Evolutionary conservation across 768 basidiomycete species (phyloP).

Genomic region (Termitomyces heimii): DNA sequence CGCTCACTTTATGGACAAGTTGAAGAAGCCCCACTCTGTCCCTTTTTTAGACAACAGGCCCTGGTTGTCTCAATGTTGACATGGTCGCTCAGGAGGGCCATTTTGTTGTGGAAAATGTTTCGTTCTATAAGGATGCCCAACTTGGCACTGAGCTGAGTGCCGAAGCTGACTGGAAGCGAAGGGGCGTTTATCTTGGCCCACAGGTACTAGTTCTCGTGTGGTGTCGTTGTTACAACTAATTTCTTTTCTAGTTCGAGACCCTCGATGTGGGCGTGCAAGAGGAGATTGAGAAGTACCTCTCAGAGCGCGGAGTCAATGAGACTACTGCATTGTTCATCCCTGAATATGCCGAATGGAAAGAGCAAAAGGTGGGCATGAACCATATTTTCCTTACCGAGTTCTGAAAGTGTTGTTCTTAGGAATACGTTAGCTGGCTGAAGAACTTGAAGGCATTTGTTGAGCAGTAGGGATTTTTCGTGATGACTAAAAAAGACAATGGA

Average conservation of each 20-base stretch:
- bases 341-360: slow-evolving; percentile 85
- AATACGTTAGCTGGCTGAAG: slow-evolving; percentile 87
- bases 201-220: slow-evolving; percentile 38
- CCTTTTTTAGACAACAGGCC: slow-evolving; percentile 33
- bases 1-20: background rate
- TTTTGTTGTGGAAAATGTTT: slow-evolving; percentile 86
- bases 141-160: slow-evolving; percentile 73
- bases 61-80: slow-evolving; percentile 75
- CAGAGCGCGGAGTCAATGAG: slow-evolving; percentile 87
- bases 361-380: slow-evolving; percentile 69
- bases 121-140: slow-evolving; percentile 72
- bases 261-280: slow-evolving; percentile 85
- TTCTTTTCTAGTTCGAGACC: slow-evolving; percentile 66
- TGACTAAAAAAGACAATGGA: slow-evolving; percentile 7
- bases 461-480: slow-evolving; percentile 23
- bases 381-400: background rate
- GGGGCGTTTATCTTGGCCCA: slow-evolving; percentile 90
- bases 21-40: background rate
- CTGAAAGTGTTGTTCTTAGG: slow-evolving; percentile 37
- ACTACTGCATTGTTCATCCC: slow-evolving; percentile 80
- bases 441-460: slow-evolving; percentile 83
- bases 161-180: slow-evolving; percentile 91
- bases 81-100: slow-evolving; percentile 72
- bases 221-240: background rate
- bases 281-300: slow-evolving; percentile 84